Evolutionary conservation across 2,329 filamentous ascomycete species (phyloP).

Genomic region (Aspergillus arachidicola): DNA sequence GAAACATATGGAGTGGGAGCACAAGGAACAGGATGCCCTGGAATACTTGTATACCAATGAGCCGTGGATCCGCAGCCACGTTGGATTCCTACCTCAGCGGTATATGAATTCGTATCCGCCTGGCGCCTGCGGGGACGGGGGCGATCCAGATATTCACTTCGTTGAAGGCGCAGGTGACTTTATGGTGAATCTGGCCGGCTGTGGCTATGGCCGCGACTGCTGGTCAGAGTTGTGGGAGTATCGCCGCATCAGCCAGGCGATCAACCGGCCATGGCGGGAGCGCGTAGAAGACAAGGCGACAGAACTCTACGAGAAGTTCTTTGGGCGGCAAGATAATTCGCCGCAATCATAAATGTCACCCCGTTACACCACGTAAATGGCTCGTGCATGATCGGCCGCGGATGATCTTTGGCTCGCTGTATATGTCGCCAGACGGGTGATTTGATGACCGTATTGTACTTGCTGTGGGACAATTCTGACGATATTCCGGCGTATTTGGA

Average conservation of each 20-base stretch:
- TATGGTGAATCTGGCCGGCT: conserved; percentile 97
- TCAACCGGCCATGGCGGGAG: conserved; percentile 85
- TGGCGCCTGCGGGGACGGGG: conserved; percentile 71
- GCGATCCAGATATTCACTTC: conserved; percentile 79
- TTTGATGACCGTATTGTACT: neutral
- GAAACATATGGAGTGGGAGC: conserved; percentile 98
- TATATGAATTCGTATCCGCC: conserved; percentile 93
- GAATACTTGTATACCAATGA: conserved; percentile 90
- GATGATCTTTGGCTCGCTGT: neutral
- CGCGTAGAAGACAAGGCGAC: conserved; percentile 44
- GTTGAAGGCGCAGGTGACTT: conserved; percentile 84
- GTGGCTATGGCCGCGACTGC: conserved; percentile 94
- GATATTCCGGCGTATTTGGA: neutral
- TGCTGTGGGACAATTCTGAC: neutral
- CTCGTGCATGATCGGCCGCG: neutral
- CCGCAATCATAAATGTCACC: neutral
- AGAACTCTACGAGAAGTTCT: conserved; percentile 26
- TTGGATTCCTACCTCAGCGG: conserved; percentile 86
- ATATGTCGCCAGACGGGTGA: neutral
- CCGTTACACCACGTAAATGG: neutral
- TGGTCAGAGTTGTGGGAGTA: conserved; percentile 98
- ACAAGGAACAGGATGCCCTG: conserved; percentile 95
- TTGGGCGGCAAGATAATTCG: conserved; percentile 9
- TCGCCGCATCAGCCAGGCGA: conserved; percentile 83
- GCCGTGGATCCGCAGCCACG: conserved; percentile 87